phyloP scores from a whole-genome alignment of 768 basidiomycete genomes.

The Collybia nuda region DNA sequence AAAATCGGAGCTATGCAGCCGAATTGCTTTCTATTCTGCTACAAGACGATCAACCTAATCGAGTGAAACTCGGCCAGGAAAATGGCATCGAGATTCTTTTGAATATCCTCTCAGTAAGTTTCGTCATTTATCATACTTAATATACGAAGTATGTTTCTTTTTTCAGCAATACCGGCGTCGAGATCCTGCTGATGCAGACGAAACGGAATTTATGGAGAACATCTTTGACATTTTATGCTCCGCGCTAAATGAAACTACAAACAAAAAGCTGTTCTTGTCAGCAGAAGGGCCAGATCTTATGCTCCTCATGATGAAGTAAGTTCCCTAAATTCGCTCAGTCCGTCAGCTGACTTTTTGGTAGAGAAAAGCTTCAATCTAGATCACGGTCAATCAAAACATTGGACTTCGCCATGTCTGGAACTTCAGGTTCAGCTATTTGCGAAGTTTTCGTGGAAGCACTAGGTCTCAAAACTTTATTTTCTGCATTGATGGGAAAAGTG shows the following conservation, averaged over 20 bases:
- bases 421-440: slow-evolving; percentile 67
- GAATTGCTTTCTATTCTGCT: slow-evolving; percentile 91
- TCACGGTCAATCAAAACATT: slow-evolving; percentile 88
- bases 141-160: slow-evolving; percentile 7
- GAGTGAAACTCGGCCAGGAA: slow-evolving; percentile 64
- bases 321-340: slow-evolving; percentile 10
- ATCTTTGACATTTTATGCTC: slow-evolving; percentile 90
- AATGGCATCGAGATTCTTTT: slow-evolving; percentile 80
- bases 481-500: slow-evolving; percentile 94
- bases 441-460: slow-evolving; percentile 84
- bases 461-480: slow-evolving; percentile 89
- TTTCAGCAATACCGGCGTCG: slow-evolving; percentile 81
- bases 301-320: slow-evolving; percentile 97
- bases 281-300: slow-evolving; percentile 95
- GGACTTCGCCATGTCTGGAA: slow-evolving; percentile 86
- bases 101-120: slow-evolving; percentile 78
- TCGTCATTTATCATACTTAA: slow-evolving; percentile 1
- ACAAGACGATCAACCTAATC: slow-evolving; percentile 70
- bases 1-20: slow-evolving; percentile 91
- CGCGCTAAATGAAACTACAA: slow-evolving; percentile 70
- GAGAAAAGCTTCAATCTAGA: slow-evolving; percentile 80
- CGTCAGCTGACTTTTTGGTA: slow-evolving; percentile 24
- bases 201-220: slow-evolving; percentile 98
- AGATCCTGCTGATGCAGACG: slow-evolving; percentile 85
- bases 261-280: slow-evolving; percentile 81